A percentile compares a stretch with the other conserved stretches of the same genome.
Conservation (phyloP, 805 yeast species). For the Candida corydali region DNA sequence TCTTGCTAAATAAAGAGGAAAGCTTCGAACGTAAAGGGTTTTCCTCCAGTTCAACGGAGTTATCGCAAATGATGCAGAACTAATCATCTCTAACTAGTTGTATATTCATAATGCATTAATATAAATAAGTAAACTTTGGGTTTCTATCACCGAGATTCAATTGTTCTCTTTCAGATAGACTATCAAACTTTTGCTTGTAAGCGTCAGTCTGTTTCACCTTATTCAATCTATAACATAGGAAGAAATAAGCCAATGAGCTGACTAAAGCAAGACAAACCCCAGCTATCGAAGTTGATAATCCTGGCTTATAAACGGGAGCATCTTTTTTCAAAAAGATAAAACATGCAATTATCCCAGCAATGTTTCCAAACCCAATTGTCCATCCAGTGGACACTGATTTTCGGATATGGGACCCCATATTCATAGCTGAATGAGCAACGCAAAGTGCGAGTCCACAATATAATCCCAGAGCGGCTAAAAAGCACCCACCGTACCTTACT, state of each 20-base stretch:
- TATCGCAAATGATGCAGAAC: no score
- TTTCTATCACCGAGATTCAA: conserved; percentile 33
- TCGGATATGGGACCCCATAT: conserved; percentile 59
- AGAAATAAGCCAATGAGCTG: conserved; percentile 29
- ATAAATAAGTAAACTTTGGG: conserved; percentile 33
- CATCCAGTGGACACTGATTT: conserved; percentile 56
- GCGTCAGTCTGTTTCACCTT: conserved; percentile 20
- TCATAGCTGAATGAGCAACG: conserved; percentile 63
- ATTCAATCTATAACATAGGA: conserved; percentile 20
- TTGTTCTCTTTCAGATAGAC: conserved; percentile 25
- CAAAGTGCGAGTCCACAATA: conserved; percentile 67
- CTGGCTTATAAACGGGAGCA: conserved; percentile 57
- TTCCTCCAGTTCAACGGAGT: no score
- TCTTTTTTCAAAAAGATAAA: conserved; percentile 51
- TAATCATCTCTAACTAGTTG: no score
- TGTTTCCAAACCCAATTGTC: conserved; percentile 70
- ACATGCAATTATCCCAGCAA: conserved; percentile 67
- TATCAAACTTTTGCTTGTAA: conserved; percentile 24
- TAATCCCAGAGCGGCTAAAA: conserved; percentile 54
- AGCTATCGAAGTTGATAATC: conserved; percentile 49
- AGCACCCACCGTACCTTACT: conserved; percentile 59
- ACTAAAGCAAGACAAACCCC: conserved; percentile 41
- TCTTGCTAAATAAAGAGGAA: no score
- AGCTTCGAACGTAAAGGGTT: no score
- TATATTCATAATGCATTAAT: conserved; percentile 18